Evolutionary conservation across 192 early-diverging fungal genomes (phyloP), one percentile per base, ranked within the genome.

Genomic region (Coemansia sp.): DNA sequence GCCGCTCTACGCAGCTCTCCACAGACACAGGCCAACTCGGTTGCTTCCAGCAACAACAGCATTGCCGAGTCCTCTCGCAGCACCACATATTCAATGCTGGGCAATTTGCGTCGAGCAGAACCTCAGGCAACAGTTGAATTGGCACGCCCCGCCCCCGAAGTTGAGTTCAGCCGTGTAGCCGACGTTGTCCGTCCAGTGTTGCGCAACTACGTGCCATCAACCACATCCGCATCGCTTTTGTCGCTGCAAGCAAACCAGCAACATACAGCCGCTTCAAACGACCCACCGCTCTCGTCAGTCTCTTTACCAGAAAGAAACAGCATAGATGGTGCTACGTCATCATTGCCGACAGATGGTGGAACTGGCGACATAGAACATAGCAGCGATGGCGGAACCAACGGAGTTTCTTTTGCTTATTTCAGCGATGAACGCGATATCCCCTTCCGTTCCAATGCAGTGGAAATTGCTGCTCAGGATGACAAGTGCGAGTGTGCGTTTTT

Each of bases 401-500:
- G n/a, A 10, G 26, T 19, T 2, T 44, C 51, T 44, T 48, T 53
- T 18, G 45, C 55, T 10, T 66, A 55, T 30, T 67, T 70, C 42
- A 52, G 30, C 45, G 68, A 71, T 42, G 68, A 71, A 33, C 56
- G 52, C 14, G 60, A 67, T n/a, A 57, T 68, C 28, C 65, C 75
- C 12, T 78, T 71, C 20, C 61, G 65, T 30, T 54, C 66, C 30
- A 70, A 65, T 18, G 77, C 77, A 0, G 77, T 70, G 7, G 69
- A 70, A 48, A 73, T 73, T 33, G 77, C 77, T 2, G 71, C 61
- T 14, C 69, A 73, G 38, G 77, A 79, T 43, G 70, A 79, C 50
- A 64, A 61, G 53, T 51, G 50, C 51, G 70, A 79, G 44, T 73
- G 65, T 38, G 75, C 75, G 35, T 78, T 78, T 49, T 36, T 78